Conservation (phyloP, 192 early-diverging fungal genomes). For the Powellomyces hirtus region DNA sequence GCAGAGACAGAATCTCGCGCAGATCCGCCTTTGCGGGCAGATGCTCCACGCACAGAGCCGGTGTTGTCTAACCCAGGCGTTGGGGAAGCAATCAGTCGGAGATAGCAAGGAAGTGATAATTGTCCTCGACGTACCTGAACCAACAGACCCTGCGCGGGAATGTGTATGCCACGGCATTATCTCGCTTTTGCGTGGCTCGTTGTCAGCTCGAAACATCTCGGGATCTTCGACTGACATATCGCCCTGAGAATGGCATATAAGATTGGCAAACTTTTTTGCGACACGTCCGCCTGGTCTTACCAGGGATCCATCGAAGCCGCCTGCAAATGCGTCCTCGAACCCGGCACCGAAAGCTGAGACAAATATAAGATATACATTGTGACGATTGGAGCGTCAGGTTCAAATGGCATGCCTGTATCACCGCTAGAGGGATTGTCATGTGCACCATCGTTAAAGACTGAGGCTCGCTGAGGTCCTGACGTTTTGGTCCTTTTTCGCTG, state of each 20-base stretch:
- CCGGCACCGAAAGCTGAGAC: neutral
- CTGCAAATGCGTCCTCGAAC: no score
- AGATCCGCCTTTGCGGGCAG: neutral
- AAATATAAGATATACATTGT: no score
- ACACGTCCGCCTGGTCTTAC: neutral
- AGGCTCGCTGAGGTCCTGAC: no score
- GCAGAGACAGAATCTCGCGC: neutral
- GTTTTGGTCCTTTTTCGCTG: no score
- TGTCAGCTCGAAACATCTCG: constrained; percentile 18
- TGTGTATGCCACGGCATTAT: constrained; percentile 25
- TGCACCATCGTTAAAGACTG: neutral
- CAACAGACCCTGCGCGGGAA: constrained; percentile 25
- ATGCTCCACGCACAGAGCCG: neutral
- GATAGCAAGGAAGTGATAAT: neutral
- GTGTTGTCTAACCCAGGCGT: neutral
- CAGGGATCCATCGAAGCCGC: neutral
- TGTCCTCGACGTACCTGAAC: neutral
- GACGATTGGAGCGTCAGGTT: no score
- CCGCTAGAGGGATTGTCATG: neutral
- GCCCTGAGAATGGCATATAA: neutral
- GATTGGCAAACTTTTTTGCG: neutral
- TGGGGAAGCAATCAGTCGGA: neutral
- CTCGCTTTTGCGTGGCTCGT: constrained; percentile 24
- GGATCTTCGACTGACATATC: constrained; percentile 7
- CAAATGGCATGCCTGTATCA: neutral